Evolutionary conservation across 2,329 filamentous ascomycete genomes (phyloP), one percentile per base, ranked within the genome.

Genomic region (Trichoderma sp.): DNA sequence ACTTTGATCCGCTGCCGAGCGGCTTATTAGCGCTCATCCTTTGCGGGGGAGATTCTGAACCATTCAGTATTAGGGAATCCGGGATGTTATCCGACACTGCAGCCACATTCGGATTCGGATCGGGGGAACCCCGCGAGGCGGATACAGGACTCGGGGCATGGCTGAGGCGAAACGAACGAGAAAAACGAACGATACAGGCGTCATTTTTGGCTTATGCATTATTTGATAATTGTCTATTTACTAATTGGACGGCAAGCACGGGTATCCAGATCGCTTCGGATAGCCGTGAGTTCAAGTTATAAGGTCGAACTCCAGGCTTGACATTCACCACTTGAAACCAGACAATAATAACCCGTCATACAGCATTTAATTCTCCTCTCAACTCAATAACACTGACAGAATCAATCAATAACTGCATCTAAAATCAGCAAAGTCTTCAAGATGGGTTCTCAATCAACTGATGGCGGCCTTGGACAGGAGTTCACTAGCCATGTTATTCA

Each of bases 401-500:
- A 26, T 8, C 3, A 21, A 32, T 61, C 53, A 21, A 15, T 15
- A 61, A 9, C 7, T n/a, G 1, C 11, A 24, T 24, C 28, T 3
- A 47, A 15, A 6, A 2, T 56, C 12, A 14, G 7, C 9, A n/a
- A 51, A n/a, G 15, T 34, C 11, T 36, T 34, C 24, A 63, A 32
- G 18, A 71, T 71, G 67, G 47, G 60, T 32, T 71, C 68, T 8
- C 57, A 63, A 39, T 18, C 36, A 36, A 60, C 72, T 14, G 75
- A 73, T 58, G 74, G 75, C 34, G 77, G 74, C 26, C 76, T 83
- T 2, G 82, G 81, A 51, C 78, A 80, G 26, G 81, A 84, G 82
- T 95, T 95, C 85, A 96, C 93, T 56, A 82, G 89, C 75, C 84
- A 87, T 75, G 92, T 95, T 79, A 88, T 95, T 79, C 87, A 91